phyloP scores from a whole-genome alignment of 164 flowering plant species.

The Warburgia ugandensis region DNA sequence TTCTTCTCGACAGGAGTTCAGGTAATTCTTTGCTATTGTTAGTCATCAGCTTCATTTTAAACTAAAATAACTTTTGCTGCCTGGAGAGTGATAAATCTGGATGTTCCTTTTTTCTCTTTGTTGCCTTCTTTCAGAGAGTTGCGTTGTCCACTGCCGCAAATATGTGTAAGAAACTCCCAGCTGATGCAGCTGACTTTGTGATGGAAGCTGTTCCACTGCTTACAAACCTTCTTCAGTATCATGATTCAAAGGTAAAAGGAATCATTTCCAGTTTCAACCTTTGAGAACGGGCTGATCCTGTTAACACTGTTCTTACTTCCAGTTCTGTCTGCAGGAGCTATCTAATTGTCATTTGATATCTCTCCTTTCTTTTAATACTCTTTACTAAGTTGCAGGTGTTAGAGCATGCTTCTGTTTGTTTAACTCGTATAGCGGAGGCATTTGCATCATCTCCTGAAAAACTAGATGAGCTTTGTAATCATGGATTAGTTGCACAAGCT shows the following conservation, averaged over 20 bases:
- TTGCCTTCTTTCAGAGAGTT: constrained; percentile 53
- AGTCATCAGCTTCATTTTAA: no score
- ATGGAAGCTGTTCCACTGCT: constrained; percentile 97
- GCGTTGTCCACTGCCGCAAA: constrained; percentile 98
- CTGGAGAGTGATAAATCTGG: background rate
- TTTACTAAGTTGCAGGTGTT: constrained; percentile 57
- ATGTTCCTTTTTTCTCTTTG: no score
- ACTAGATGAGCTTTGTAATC: constrained; percentile 90
- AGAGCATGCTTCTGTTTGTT: constrained; percentile 95
- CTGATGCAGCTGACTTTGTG: constrained; percentile 99
- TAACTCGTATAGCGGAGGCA: constrained; percentile 94
- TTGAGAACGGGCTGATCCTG: no score
- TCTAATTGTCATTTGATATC: no score
- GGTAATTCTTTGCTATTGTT: no score
- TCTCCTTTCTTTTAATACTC: background rate
- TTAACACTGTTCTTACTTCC: no score
- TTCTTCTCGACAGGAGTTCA: constrained; percentile 99
- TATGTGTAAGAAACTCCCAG: constrained; percentile 98
- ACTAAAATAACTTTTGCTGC: background rate
- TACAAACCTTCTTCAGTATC: constrained; percentile 94
- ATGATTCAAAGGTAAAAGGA: constrained; percentile 79
- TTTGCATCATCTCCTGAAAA: constrained; percentile 87
- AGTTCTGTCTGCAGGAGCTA: no score
- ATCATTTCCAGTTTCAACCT: no score
- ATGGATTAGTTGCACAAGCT: constrained; percentile 91